Percentiles rank a stretch among this genome's conserved stretches.
phyloP scores from a whole-genome alignment of 2,329 filamentous ascomycete genomes.

The Ophiosphaerella herpotricha region DNA sequence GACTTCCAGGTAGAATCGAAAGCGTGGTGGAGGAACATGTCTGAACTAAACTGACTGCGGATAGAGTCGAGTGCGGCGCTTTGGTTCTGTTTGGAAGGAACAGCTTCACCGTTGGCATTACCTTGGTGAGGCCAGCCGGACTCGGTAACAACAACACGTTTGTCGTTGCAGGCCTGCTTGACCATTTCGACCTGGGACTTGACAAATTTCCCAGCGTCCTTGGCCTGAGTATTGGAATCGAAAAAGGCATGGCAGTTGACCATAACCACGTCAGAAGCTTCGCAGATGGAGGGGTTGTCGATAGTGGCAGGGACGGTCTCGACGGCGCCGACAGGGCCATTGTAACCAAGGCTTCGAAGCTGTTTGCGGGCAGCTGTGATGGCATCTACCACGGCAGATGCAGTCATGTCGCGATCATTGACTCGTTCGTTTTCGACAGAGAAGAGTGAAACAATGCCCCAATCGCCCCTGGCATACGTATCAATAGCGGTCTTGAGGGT shows the following conservation, averaged over 20 bases:
- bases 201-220: slow-evolving; percentile 70
- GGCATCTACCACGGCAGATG: slow-evolving; percentile 61
- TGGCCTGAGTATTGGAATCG: slow-evolving; percentile 64
- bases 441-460: slow-evolving; percentile 71
- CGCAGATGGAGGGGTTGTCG: slow-evolving; percentile 70
- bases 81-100: slow-evolving; percentile 72
- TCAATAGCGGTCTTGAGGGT: slow-evolving; percentile 64
- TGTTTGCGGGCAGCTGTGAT: slow-evolving; percentile 61
- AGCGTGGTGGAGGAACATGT: slow-evolving; percentile 75
- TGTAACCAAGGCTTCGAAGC: slow-evolving; percentile 67
- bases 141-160: slow-evolving; percentile 76
- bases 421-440: slow-evolving; percentile 82
- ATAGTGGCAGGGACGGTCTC: slow-evolving; percentile 76
- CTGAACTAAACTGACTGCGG: slow-evolving; percentile 60
- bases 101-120: slow-evolving; percentile 65
- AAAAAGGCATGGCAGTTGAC: slow-evolving; percentile 87
- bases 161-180: slow-evolving; percentile 54
- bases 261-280: slow-evolving; percentile 76
- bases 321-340: slow-evolving; percentile 75
- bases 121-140: slow-evolving; percentile 82
- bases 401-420: slow-evolving; percentile 55
- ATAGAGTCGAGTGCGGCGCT: slow-evolving; percentile 67
- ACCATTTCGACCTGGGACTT: slow-evolving; percentile 58
- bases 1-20: slow-evolving; percentile 83
- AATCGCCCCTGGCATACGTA: slow-evolving; percentile 57